These are phyloP conservation scores for Chytriomyces sp. DNA, from an alignment of 192 early-diverging fungal genomes.

Conservation along the genomic window DNA sequence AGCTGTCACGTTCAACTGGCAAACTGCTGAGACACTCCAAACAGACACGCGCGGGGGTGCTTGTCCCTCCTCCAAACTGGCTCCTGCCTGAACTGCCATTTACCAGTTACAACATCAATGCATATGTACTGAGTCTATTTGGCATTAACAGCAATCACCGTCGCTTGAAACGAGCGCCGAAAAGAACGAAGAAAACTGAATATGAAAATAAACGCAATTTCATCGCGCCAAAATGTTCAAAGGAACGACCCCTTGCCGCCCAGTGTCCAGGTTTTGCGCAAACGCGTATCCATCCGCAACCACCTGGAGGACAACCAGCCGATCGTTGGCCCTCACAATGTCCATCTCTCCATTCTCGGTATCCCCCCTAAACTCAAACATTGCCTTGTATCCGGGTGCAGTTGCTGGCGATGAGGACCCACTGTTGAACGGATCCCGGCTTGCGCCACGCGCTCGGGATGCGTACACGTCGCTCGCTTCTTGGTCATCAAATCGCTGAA, in stretches of 20 bases:
- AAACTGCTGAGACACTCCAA: neutral
- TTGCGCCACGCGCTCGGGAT: neutral
- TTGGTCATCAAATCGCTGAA: slow-evolving; percentile 26
- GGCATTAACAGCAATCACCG: neutral
- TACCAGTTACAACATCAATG: no score
- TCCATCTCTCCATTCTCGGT: slow-evolving; percentile 14
- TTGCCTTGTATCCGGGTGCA: slow-evolving; percentile 13
- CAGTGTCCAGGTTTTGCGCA: slow-evolving; percentile 28
- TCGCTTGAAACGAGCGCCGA: neutral
- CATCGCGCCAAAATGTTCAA: slow-evolving; percentile 29
- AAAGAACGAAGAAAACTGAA: neutral
- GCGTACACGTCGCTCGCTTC: neutral
- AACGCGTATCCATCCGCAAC: slow-evolving; percentile 5
- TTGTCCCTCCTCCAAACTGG: no score
- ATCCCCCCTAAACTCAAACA: slow-evolving; percentile 24
- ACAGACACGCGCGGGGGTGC: no score
- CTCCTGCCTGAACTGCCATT: no score
- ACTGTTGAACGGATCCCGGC: slow-evolving; percentile 25
- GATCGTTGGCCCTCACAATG: slow-evolving; percentile 15
- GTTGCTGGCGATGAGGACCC: neutral
- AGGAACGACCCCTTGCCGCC: slow-evolving; percentile 26
- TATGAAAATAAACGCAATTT: neutral
- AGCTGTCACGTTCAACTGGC: neutral
- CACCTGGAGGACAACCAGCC: slow-evolving; percentile 29
- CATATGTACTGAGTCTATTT: no score